These are phyloP conservation scores for Cladophialophora psammophila DNA, from an alignment of 2,329 filamentous ascomycete genomes.

Conservation along the genomic window DNA sequence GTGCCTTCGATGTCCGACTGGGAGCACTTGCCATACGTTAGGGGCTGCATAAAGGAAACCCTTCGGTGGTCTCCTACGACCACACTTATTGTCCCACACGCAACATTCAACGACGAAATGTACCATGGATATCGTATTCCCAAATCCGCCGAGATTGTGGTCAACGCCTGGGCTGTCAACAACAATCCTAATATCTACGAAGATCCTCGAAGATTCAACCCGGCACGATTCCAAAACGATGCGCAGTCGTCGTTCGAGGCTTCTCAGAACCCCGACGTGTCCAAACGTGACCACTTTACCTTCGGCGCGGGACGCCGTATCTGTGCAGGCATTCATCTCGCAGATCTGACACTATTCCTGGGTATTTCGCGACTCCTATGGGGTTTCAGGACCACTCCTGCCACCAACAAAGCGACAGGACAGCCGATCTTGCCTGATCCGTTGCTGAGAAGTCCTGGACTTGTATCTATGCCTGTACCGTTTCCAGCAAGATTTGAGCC, in stretches of 20 bases:
- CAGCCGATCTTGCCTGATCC: background rate
- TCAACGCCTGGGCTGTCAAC: conserved; percentile 41
- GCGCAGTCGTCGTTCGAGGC: conserved; percentile 44
- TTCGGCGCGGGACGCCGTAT: conserved; percentile 55
- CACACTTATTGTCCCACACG: conserved; percentile 36
- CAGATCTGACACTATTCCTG: conserved; percentile 58
- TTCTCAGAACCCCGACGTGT: conserved; percentile 40
- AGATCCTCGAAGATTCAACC: conserved; percentile 44
- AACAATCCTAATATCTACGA: conserved; percentile 40
- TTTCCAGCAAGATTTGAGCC: background rate
- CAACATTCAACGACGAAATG: conserved; percentile 31
- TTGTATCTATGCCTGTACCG: background rate
- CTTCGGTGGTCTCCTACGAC: conserved; percentile 60
- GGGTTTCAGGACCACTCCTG: conserved; percentile 47
- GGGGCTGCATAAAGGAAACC: conserved; percentile 63
- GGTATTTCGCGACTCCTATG: conserved; percentile 61
- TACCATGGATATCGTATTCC: conserved; percentile 39
- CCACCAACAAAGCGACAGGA: too few species aligned
- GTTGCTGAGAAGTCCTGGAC: background rate
- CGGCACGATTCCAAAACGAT: conserved; percentile 43
- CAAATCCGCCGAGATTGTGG: conserved; percentile 33
- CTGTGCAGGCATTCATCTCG: conserved; percentile 59
- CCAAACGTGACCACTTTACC: conserved; percentile 23
- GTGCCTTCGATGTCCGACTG: conserved; percentile 59
- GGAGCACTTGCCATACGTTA: conserved; percentile 59